These are phyloP conservation scores for Sporisorium exsertum DNA, from an alignment of 1,284 basidiomycete species.

Conservation along the genomic window DNA sequence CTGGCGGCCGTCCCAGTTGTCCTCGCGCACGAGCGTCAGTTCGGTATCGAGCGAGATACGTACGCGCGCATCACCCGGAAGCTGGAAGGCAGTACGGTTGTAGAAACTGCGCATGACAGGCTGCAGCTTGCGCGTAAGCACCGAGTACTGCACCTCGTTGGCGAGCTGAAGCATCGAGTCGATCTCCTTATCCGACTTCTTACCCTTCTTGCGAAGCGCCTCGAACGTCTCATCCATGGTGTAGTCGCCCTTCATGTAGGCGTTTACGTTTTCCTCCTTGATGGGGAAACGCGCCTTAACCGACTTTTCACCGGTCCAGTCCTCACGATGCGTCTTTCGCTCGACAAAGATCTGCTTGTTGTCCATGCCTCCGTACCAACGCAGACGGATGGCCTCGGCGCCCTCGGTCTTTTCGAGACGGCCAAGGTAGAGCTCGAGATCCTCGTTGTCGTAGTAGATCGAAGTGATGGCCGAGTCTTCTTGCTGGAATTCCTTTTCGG, in stretches of 20 bases:
- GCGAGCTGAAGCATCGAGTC: constrained; percentile 96
- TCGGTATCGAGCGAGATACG: constrained; percentile 98
- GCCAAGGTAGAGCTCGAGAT: constrained; percentile 96
- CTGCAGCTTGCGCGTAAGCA: constrained; percentile 83
- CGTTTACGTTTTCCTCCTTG: constrained; percentile 94
- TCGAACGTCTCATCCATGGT: constrained; percentile 96
- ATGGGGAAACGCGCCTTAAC: constrained; percentile 98
- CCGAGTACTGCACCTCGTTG: constrained; percentile 92
- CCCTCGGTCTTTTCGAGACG: constrained; percentile 98
- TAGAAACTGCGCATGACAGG: constrained; percentile 97
- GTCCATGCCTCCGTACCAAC: constrained; percentile 95
- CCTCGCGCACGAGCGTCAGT: constrained; percentile 91
- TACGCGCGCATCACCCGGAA: constrained; percentile 96
- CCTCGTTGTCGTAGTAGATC: constrained; percentile 93
- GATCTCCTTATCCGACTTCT: constrained; percentile 92
- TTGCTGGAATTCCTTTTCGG: constrained; percentile 90
- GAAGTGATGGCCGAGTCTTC: constrained; percentile 88
- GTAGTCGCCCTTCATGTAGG: constrained; percentile 88
- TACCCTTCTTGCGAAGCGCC: constrained; percentile 86
- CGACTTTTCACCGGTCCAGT: constrained; percentile 99
- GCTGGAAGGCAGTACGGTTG: constrained; percentile 97
- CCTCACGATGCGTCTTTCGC: constrained; percentile 97
- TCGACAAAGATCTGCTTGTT: constrained; percentile 89
- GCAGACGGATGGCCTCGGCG: constrained; percentile 92
- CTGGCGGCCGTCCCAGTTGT: constrained; percentile 89